A percentile compares a stretch with the other conserved stretches of the same genome.
phyloP scores from a whole-genome alignment of 2,329 filamentous ascomycete genomes.

The Xylariales sp. region DNA sequence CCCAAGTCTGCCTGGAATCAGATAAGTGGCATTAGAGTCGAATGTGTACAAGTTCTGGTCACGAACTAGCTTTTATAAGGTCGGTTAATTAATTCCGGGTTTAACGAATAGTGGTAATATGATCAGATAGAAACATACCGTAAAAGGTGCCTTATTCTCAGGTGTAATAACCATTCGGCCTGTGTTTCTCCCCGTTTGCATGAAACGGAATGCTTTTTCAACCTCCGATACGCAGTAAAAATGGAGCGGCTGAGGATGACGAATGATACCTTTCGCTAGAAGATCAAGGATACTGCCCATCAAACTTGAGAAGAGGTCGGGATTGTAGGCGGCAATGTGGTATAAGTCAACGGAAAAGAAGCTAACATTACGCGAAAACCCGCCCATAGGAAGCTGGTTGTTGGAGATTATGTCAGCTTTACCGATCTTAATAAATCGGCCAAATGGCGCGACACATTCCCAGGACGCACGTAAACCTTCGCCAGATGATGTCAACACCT shows the following conservation, averaged over 20 bases:
- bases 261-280: constrained; percentile 15
- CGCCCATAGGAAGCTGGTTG: constrained; percentile 21
- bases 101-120: no score
- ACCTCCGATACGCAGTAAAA: no score
- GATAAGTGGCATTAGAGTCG: constrained; percentile 27
- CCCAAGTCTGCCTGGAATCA: constrained; percentile 34
- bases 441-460: constrained; percentile 56
- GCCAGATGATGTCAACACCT: constrained; percentile 49
- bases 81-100: no score
- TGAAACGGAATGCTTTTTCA: no score
- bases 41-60: constrained; percentile 34
- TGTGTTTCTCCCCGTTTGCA: no score
- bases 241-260: no score
- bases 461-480: constrained; percentile 54
- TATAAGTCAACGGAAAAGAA: constrained; percentile 31
- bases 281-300: background rate
- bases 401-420: constrained; percentile 29
- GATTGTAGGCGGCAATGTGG: background rate
- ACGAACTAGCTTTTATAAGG: background rate
- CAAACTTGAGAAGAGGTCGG: constrained; percentile 16
- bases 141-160: no score
- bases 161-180: no score
- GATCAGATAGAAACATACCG: no score
- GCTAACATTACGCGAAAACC: constrained; percentile 17
- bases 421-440: constrained; percentile 48